Evolutionary conservation across 192 early-diverging fungal genomes (phyloP), one percentile per base, ranked within the genome.

Genomic region (Martensiomyces pterosporus): DNA sequence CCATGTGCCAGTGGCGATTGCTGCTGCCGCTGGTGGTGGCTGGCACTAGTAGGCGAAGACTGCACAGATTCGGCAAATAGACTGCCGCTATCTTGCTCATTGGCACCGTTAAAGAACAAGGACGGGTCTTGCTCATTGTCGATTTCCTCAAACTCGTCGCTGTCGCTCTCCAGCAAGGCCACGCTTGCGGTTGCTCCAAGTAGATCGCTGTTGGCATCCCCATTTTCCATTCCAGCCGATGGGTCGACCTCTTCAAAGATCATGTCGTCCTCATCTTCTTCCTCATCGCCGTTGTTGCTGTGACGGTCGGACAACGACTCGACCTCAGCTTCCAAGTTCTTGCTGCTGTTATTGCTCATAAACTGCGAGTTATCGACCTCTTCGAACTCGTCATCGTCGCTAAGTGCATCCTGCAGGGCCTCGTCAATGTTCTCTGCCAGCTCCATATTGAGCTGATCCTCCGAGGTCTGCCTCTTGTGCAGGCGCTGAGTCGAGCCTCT

Each of bases 301-400:
- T 13, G 47, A 2, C 29, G 35, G 24, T 50, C 64, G 2, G 43
- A 39, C 27, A 59, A 23, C 3, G 50, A 39, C 19, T 52, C 55
- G 15, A 40, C 22, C 1, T 64, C 60, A n/a, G 26, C 52, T n/a
- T 15, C 52, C 13, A 38, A 3, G 14, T 5, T 6, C 9, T 15
- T 37, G 39, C 26, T 25, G 12, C 4, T 42, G n/a, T 6, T 48
- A 19, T 12, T 12, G 45, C 16, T 36, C 19, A 58, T 32, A 10
- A 65, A 60, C 42, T 61, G 47, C 3, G 57, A 35, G 18, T 44
- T 37, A 37, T 66, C 63, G 21, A 73, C 62, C 9, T 61, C 70
- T 21, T 73, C 70, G 47, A 73, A 73, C 24, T 62, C 63, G 39
- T 73, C 70, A 29, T 73, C 70, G 5, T 71, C 67, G 52, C 60